Evolutionary conservation across 805 yeast genomes (phyloP), one percentile per base, ranked within the genome.

Genomic region (Blastobotrys parvus): DNA sequence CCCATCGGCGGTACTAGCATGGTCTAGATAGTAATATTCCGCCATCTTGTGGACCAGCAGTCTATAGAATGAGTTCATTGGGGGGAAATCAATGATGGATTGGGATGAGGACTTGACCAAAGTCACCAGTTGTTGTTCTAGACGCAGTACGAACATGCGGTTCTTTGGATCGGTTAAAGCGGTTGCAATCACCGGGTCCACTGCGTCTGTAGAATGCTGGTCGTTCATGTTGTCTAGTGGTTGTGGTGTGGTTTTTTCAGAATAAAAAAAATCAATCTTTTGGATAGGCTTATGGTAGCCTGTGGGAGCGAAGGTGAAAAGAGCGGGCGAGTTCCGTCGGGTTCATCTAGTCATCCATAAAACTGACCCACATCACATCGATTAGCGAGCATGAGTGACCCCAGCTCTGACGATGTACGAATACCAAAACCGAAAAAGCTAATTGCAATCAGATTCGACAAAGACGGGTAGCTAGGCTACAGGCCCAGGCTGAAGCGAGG

Each of bases 1-100:
- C 7, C 77, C 78, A 46, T 72, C 78, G 23, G 55, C 50, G 50
- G 70, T 74, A 10, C 75, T 62, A 6, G 69, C 70, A 54, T 82
- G 89, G 35, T 77, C 78, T 44, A 82, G 58, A 19, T 68, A 64
- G 54, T 80, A 79, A 56, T 80, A 80, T 31, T 77, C 81, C 3
- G 88, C 84, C 29, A 81, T 63, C 50, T 80, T 82, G 59, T 83
- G 89, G 0, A 82, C 71, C 42, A 83, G 61, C 37, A 83, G 63
- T 50, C 90, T 64, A 50, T 76, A 78, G 57, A 78, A 82, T 2
- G 87, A 78, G 58, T 82, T 82, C 71, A 77, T 71, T 4, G 82
- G 74, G 32, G 66, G 67, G 55, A 75, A 55, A 48, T 67, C 62
- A 67, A 64, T 53, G 59, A 56, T 68, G 49, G 60, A 68, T 52